Base-by-base conservation (phyloP, 2,329 filamentous ascomycete genomes). In the Xylaria sp. region DNA sequence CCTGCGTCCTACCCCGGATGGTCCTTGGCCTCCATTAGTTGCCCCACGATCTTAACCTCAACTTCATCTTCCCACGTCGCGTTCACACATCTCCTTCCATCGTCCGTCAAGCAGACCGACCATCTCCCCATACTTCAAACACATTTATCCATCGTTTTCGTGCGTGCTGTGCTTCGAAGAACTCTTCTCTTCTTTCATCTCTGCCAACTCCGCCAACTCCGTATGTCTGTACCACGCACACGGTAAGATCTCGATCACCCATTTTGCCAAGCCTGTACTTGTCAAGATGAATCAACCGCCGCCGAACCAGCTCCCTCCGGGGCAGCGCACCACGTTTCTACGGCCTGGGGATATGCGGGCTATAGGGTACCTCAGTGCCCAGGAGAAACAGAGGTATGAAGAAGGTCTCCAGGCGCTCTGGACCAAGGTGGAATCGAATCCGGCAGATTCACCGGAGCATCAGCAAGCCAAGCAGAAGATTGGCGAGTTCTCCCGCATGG, bases 311-410 rank as follows among this genome's bases (percentile, higher is more conserved):
- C 55, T 54, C 11, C 54, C 61, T 9, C 67, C 65, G 59, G 64
- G 62, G 23, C 65, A 69, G 57, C 57, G 54, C 49, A 58, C 57
- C 39, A 23, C 63, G 4, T 64, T 69, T 16, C 75, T 76, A 39
- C 75, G 77, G 39, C 81, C 83, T 0, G 76, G 78, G 42, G 77
- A 80, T 55, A 84, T 85, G 70, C 76, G 78, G 39, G 75, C 63
- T 4, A 75, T 85, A 2, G 74, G 74, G 1, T 76, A 79, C 46
- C 74, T 88, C 2, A 79, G 74, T 30, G 75, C 80, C 1, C 77
- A 81, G 1, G 85, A 88, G 59, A 84, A 82, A 66, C 66, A 66
- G 1, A 85, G 84, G 65, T 88, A 86, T 65, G 83, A 86, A 65
- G 72, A 76, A 1, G 84, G 84, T 1, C 73, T 88, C 0, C 75